These are phyloP conservation scores for Remersonia thermophila DNA, from an alignment of 2,329 filamentous ascomycete genomes.

Conservation along the genomic window DNA sequence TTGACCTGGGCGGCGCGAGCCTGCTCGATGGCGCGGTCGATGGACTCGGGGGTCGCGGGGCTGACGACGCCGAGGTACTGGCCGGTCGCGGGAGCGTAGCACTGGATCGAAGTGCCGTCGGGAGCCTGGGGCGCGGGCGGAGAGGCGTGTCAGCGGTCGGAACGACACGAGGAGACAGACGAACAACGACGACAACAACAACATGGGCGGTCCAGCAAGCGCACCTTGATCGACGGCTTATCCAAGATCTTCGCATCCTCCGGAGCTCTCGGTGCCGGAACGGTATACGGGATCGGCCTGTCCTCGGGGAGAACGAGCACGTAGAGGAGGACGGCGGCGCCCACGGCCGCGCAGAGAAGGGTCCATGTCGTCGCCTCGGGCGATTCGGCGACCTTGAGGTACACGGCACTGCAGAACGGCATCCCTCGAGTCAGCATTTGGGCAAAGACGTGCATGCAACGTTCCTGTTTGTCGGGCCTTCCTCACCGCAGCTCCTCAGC, in stretches of 20 bases:
- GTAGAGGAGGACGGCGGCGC: constrained; percentile 8
- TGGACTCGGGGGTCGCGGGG: constrained; percentile 61
- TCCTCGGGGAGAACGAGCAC: constrained; percentile 24
- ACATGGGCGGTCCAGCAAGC: too few relatives aligned
- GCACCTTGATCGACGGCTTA: constrained; percentile 47
- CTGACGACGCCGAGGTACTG: constrained; percentile 67
- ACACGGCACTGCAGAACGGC: background rate
- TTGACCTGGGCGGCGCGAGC: constrained; percentile 60
- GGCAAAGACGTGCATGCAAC: too few relatives aligned
- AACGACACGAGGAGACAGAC: background rate
- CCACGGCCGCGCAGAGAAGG: constrained; percentile 10
- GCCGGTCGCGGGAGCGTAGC: constrained; percentile 83
- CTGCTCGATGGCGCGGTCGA: constrained; percentile 65
- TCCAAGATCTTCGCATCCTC: constrained; percentile 45
- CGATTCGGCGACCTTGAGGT: constrained; percentile 3
- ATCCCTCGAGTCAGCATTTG: too few relatives aligned
- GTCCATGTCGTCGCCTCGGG: constrained; percentile 3
- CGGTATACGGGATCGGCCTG: constrained; percentile 42
- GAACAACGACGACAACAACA: too few relatives aligned
- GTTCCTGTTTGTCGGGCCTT: too few relatives aligned
- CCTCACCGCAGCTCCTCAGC: constrained; percentile 4
- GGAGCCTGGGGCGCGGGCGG: constrained; percentile 32
- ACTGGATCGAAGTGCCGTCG: constrained; percentile 59
- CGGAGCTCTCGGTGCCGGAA: constrained; percentile 50
- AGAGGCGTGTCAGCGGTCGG: too few relatives aligned